Conservation (phyloP, 495 filamentous ascomycete species). For the Achaetomiella virescens region DNA sequence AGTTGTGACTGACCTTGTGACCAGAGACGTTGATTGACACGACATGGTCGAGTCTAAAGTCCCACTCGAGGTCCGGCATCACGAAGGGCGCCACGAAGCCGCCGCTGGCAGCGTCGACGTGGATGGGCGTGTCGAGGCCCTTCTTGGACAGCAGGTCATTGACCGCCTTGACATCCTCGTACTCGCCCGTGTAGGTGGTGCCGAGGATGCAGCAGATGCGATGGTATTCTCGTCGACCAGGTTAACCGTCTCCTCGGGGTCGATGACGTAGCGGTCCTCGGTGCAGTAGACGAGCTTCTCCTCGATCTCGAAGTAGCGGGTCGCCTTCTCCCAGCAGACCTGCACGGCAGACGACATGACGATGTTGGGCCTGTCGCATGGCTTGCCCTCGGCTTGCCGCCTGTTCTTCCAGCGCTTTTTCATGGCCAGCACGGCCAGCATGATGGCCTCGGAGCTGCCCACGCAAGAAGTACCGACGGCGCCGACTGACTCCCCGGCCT, state of each 20-base stretch:
- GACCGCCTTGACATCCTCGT: constrained; percentile 84
- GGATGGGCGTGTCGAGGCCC: constrained; percentile 72
- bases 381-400: constrained; percentile 70
- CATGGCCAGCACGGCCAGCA: constrained; percentile 86
- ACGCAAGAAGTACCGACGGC: constrained; percentile 81
- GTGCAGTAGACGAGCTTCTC: constrained; percentile 86
- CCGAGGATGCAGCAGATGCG: constrained; percentile 83
- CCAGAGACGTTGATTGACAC: constrained; percentile 89
- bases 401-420: constrained; percentile 91
- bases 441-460: constrained; percentile 83
- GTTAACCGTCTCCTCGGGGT: constrained; percentile 72
- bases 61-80: constrained; percentile 74
- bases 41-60: constrained; percentile 80
- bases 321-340: constrained; percentile 94
- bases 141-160: constrained; percentile 73
- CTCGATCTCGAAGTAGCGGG: constrained; percentile 90
- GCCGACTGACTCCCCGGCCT: constrained; percentile 39
- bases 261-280: constrained; percentile 73
- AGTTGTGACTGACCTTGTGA: constrained; percentile 68
- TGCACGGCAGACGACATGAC: constrained; percentile 91
- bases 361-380: constrained; percentile 71
- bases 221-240: constrained; percentile 95
- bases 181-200: constrained; percentile 92
- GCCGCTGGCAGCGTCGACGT: constrained; percentile 85
- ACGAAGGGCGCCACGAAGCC: constrained; percentile 89